phyloP scores from a whole-genome alignment of 495 filamentous ascomycete species.

The Hypoxylon crocopeplum region DNA sequence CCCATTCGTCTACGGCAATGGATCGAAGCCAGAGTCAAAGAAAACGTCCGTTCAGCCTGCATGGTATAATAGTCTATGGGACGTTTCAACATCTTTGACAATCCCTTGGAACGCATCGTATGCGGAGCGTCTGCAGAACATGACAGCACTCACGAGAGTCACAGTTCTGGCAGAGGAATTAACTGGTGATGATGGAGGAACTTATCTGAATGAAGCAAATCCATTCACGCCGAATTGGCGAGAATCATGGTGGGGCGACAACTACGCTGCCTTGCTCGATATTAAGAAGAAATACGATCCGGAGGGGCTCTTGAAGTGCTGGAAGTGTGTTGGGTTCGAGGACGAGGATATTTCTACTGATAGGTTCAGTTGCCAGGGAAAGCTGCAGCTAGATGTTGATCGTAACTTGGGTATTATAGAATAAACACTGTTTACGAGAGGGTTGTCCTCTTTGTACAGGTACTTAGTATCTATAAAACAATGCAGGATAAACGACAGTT shows the following conservation, averaged over 20 bases:
- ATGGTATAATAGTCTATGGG: conserved; percentile 52
- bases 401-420: not conserved
- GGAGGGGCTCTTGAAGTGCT: conserved; percentile 51
- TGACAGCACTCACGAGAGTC: conserved; percentile 49
- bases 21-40: conserved; percentile 7
- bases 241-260: conserved; percentile 57
- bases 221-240: conserved; percentile 53
- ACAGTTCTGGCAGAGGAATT: conserved; percentile 53
- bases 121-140: conserved; percentile 40
- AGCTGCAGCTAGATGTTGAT: conserved; percentile 32
- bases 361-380: conserved; percentile 37
- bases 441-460: not conserved
- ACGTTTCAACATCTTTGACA: conserved; percentile 43
- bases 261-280: conserved; percentile 46
- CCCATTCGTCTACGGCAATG: conserved; percentile 17
- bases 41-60: conserved; percentile 52
- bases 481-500: too few species aligned
- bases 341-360: conserved; percentile 32
- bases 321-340: conserved; percentile 56
- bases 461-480: too few species aligned
- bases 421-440: too few species aligned
- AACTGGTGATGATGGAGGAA: conserved; percentile 50
- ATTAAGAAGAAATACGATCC: conserved; percentile 59
- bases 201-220: conserved; percentile 59
- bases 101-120: conserved; percentile 50